A percentile compares a stretch with the other conserved stretches of the same genome.
phyloP scores from a whole-genome alignment of 208 protist species.

The Porcisia deanei region DNA sequence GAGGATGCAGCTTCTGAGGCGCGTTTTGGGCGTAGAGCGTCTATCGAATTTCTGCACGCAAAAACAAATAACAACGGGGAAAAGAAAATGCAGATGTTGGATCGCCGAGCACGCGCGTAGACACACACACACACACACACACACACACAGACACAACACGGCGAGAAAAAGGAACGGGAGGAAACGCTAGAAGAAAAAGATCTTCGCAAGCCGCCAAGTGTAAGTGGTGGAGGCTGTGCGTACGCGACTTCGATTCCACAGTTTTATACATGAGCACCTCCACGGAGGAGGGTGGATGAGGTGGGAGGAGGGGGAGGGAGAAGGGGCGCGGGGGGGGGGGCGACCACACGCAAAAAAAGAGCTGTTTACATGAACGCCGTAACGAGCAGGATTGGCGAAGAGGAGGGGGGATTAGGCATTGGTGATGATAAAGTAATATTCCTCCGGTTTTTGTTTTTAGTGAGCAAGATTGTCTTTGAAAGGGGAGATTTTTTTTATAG shows the following conservation, averaged over 20 bases:
- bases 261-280: constrained; percentile 6
- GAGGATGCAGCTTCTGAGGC: background rate
- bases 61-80: background rate
- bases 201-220: background rate
- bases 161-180: background rate
- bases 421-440: background rate
- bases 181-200: background rate
- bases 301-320: background rate
- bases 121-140: background rate
- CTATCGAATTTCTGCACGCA: background rate
- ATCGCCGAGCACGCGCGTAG: background rate
- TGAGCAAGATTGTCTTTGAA: background rate
- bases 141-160: background rate
- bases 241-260: constrained; percentile 1
- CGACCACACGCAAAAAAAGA: background rate
- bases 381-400: background rate
- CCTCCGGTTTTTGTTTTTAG: background rate
- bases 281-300: background rate
- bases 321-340: background rate
- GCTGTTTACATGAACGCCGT: background rate
- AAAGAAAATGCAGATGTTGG: background rate
- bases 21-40: background rate
- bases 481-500: background rate
- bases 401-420: background rate
- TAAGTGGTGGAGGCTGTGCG: background rate